Evolutionary conservation across 148 eudicot species (phyloP), one percentile per base, ranked within the genome.

Genomic region (Hydrangea macrophylla): DNA sequence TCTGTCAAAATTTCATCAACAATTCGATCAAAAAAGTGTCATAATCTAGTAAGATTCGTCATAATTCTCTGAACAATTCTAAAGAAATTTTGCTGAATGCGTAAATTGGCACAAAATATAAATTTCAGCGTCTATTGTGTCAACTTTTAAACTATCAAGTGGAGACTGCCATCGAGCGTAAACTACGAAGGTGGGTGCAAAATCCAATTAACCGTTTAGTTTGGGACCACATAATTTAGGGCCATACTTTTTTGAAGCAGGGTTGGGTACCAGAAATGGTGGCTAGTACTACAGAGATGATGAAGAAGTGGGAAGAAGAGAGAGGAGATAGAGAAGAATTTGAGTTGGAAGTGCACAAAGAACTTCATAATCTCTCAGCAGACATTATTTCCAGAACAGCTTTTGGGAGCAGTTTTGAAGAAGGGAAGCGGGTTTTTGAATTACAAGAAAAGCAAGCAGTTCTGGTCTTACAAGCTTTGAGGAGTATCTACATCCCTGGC

Each of bases 241-340:
- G 48, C 48, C 17, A 10, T 2, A 42, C 11, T 42, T 42, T 2
- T 42, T 39, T 39, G 18, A 13, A 20, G 48, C 80, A 91, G 97
- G 76, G 81, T 64, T 91, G 95, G 97, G 82, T 91, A 58, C 95
- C 94, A n/a, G 92, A 81, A 62, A 91, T 91, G 15, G 88, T 84
- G 54, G 79, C 61, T 20, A 83, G 92, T 58, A 82, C 86, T 13
- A 42, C 0, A 35, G 76, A 72, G 57, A 69, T 80, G 70, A 7
- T 91, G 60, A 62, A 50, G 30, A 80, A 78, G 37, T 91, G 92
- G 95, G 92, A 86, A 58, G 83, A 69, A 26, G 64, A 48, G 17
- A 67, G 75, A 33, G 65, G 35, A 70, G 83, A 67, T 9, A 75
- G 70, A 32, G 81, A 78, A 9, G 90, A 91, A 32, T 80, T 88